A percentile compares a stretch with the other conserved stretches of the same genome.
Conservation (phyloP, 495 filamentous ascomycete genomes). For the Penicillium coprophilum region DNA sequence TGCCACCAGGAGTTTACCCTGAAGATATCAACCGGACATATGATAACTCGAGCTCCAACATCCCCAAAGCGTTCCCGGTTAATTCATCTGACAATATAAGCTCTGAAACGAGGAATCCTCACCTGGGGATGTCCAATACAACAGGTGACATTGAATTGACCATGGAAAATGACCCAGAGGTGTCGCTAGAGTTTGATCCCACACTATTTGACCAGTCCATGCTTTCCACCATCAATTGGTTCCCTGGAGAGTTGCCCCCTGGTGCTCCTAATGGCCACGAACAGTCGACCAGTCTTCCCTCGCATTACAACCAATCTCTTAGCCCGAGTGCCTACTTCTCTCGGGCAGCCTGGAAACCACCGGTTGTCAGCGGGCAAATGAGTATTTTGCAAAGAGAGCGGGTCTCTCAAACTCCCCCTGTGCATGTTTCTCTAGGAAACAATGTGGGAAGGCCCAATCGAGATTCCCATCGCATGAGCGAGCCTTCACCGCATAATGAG, state of each 20-base stretch:
- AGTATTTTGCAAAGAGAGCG: slow-evolving; percentile 22
- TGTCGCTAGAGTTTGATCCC: slow-evolving; percentile 25
- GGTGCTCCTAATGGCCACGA: slow-evolving; percentile 14
- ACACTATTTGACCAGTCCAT: slow-evolving; percentile 29
- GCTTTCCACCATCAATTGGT: slow-evolving; percentile 40
- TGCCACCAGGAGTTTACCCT: slow-evolving; percentile 14
- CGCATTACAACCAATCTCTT: slow-evolving; percentile 21
- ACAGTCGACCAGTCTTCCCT: slow-evolving; percentile 12
- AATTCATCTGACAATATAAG: slow-evolving; percentile 10
- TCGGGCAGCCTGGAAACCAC: slow-evolving; percentile 34
- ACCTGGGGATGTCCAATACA: slow-evolving; percentile 17
- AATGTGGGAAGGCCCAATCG: slow-evolving; percentile 22
- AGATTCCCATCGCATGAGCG: slow-evolving; percentile 20
- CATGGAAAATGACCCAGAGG: slow-evolving; percentile 25
- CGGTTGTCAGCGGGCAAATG: slow-evolving; percentile 24
- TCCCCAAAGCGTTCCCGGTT: slow-evolving; percentile 14
- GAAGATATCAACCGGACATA: slow-evolving; percentile 15
- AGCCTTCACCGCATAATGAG: slow-evolving; percentile 23
- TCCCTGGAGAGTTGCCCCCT: slow-evolving; percentile 30
- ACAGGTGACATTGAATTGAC: slow-evolving; percentile 23
- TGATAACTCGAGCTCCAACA: slow-evolving; percentile 12
- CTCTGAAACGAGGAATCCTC: slow-evolving; percentile 14
- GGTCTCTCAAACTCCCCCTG: slow-evolving; percentile 24
- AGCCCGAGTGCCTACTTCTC: slow-evolving; percentile 19
- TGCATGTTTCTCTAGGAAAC: slow-evolving; percentile 22